Percentiles rank a stretch among this genome's conserved stretches.
Evolutionary conservation across 495 filamentous ascomycete species (phyloP).

Genomic region (Trichoderma reesei): DNA sequence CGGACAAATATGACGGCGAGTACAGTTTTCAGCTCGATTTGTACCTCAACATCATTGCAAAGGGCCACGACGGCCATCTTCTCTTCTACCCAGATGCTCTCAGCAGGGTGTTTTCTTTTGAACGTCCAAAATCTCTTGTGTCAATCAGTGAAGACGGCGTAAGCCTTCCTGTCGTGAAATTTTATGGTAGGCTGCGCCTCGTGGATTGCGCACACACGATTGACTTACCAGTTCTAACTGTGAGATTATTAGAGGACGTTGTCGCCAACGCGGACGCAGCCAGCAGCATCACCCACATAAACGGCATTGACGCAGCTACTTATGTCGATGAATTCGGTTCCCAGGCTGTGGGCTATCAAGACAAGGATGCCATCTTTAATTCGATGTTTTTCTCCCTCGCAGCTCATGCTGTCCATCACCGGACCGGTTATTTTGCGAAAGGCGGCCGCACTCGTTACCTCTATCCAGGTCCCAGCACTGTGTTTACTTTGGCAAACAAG

Average conservation of each 20-base stretch:
- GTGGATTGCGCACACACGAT: no score
- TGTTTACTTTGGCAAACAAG: slow-evolving; percentile 35
- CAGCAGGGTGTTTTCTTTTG: slow-evolving; percentile 27
- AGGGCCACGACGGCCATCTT: slow-evolving; percentile 39
- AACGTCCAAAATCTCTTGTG: slow-evolving; percentile 24
- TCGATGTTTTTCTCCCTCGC: slow-evolving; percentile 32
- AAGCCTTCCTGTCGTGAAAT: slow-evolving; percentile 28
- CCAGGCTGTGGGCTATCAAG: slow-evolving; percentile 27
- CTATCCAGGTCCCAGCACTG: slow-evolving; percentile 30
- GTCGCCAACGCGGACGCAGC: slow-evolving; percentile 17
- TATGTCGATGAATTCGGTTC: slow-evolving; percentile 24
- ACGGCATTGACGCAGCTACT: slow-evolving; percentile 26
- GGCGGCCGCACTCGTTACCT: slow-evolving; percentile 28
- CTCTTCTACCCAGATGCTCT: slow-evolving; percentile 32
- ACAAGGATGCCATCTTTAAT: slow-evolving; percentile 41
- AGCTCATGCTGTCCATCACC: slow-evolving; percentile 17
- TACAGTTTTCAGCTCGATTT: slow-evolving; percentile 33
- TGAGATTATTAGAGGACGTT: slow-evolving; percentile 15
- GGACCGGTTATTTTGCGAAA: slow-evolving; percentile 20
- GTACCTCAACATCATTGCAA: slow-evolving; percentile 24
- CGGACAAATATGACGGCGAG: slow-evolving; percentile 33
- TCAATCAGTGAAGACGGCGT: slow-evolving; percentile 30
- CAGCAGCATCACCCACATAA: slow-evolving; percentile 27
- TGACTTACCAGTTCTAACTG: no score
- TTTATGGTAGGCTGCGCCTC: slow-evolving; percentile 17